A percentile compares a stretch with the other conserved stretches of the same genome.
phyloP scores from a whole-genome alignment of 306 rosid species.

The Oemleria cerasiformis region DNA sequence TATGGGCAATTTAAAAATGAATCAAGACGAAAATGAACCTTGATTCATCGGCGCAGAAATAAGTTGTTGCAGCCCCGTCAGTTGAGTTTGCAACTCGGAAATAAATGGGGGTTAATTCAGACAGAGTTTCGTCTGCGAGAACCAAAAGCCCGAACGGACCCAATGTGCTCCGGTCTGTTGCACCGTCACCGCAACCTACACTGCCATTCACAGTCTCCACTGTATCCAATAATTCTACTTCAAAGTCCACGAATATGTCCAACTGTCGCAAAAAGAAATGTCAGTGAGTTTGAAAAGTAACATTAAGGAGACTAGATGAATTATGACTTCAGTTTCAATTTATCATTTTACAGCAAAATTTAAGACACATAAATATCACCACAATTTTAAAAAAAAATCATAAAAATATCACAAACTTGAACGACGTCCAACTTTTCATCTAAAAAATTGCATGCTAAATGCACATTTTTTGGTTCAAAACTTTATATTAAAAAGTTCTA shows the following conservation, averaged over 20 bases:
- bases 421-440: no score
- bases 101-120: conserved; percentile 72
- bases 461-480: no score
- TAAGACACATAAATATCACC: no score
- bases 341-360: no score
- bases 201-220: conserved; percentile 11
- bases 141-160: conserved; percentile 86
- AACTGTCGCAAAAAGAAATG: conserved; percentile 36
- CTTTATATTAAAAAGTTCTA: no score
- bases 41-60: conserved; percentile 66
- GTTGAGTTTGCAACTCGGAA: conserved; percentile 41
- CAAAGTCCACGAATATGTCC: conserved; percentile 74
- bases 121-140: conserved; percentile 67
- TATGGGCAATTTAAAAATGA: neutral
- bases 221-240: conserved; percentile 35
- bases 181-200: conserved; percentile 64
- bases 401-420: no score
- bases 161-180: conserved; percentile 45
- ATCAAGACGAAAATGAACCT: conserved; percentile 36
- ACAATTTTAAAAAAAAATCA: no score
- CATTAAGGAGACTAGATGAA: no score
- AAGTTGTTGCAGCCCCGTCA: conserved; percentile 34
- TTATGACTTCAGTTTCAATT: no score
- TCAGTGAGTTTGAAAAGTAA: no score
- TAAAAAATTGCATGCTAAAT: no score